Conservation (phyloP, 2,329 filamentous ascomycete species). For the Colletotrichum simmondsii region DNA sequence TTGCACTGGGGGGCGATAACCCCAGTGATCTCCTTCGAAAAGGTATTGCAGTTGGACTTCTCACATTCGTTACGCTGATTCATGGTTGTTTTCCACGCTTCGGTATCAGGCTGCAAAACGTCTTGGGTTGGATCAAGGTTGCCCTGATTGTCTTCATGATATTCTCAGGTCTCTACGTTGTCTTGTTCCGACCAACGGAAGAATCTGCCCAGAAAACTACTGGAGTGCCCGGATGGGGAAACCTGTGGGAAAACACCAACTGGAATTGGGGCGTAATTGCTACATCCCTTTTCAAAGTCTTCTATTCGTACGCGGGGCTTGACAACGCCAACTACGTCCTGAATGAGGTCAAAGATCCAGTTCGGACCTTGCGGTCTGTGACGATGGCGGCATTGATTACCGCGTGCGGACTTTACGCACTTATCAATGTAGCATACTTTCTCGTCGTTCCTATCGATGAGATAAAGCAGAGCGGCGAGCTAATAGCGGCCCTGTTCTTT, state of each 20-base stretch:
- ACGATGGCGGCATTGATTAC: slow-evolving; percentile 69
- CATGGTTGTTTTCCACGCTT: slow-evolving; percentile 68
- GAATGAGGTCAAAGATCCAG: slow-evolving; percentile 76
- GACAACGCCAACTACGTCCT: slow-evolving; percentile 77
- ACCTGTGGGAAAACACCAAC: slow-evolving; percentile 71
- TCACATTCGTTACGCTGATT: slow-evolving; percentile 67
- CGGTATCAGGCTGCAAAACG: slow-evolving; percentile 70
- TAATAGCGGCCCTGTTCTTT: slow-evolving; percentile 77
- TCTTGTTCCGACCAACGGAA: slow-evolving; percentile 53
- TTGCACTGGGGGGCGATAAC: slow-evolving; percentile 63
- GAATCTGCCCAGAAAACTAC: neutral
- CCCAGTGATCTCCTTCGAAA: slow-evolving; percentile 64
- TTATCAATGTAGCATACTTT: slow-evolving; percentile 72
- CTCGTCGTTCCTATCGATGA: slow-evolving; percentile 75
- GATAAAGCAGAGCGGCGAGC: slow-evolving; percentile 72
- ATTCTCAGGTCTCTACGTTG: slow-evolving; percentile 68
- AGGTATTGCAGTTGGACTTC: slow-evolving; percentile 64
- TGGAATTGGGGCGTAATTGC: slow-evolving; percentile 78
- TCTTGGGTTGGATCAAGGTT: slow-evolving; percentile 73
- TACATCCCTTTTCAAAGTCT: slow-evolving; percentile 74
- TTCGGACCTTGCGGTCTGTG: slow-evolving; percentile 72
- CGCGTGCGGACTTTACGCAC: slow-evolving; percentile 71
- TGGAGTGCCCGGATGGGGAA: slow-evolving; percentile 54
- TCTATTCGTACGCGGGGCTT: slow-evolving; percentile 76
- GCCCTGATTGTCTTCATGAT: slow-evolving; percentile 70